Evolutionary conservation across 305 asterid genomes (phyloP).

Genomic region (Fraxinus baroniana): DNA sequence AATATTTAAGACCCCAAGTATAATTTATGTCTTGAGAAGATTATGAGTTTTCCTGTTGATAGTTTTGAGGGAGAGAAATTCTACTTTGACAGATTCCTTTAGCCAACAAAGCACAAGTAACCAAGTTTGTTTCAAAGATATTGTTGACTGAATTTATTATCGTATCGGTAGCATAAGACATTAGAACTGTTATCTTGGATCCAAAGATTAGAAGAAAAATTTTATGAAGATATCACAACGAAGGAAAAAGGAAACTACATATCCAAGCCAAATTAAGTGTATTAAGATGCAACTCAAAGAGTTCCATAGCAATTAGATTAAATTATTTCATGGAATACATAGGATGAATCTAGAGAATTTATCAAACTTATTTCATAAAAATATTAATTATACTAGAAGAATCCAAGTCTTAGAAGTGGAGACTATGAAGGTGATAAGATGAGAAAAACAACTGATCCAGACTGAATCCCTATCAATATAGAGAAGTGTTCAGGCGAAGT

Average conservation of each 20-base stretch:
- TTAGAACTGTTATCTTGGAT: not conserved
- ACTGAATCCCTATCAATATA: not conserved
- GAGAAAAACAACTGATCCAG: not conserved
- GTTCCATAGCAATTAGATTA: not conserved
- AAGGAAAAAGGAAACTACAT: not conserved
- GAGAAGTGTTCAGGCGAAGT: not conserved
- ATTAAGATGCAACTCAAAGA: not conserved
- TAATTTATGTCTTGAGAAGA: not conserved
- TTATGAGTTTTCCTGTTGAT: not conserved
- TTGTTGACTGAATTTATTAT: not conserved
- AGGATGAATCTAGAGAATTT: not conserved
- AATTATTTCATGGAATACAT: not conserved
- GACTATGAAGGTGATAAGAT: not conserved
- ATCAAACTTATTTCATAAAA: not conserved
- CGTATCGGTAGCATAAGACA: not conserved
- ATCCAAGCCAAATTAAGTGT: not conserved
- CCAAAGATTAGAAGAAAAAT: not conserved
- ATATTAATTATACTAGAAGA: not conserved
- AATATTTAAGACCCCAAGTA: not conserved
- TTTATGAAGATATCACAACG: too few relatives aligned
- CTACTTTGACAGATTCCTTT: not conserved
- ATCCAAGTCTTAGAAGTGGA: not conserved
- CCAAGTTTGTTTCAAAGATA: not conserved
- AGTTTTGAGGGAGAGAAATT: not conserved
- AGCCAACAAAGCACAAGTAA: not conserved